Base-by-base conservation (phyloP, 2,329 filamentous ascomycete genomes). In the Diplodia intermedia region DNA sequence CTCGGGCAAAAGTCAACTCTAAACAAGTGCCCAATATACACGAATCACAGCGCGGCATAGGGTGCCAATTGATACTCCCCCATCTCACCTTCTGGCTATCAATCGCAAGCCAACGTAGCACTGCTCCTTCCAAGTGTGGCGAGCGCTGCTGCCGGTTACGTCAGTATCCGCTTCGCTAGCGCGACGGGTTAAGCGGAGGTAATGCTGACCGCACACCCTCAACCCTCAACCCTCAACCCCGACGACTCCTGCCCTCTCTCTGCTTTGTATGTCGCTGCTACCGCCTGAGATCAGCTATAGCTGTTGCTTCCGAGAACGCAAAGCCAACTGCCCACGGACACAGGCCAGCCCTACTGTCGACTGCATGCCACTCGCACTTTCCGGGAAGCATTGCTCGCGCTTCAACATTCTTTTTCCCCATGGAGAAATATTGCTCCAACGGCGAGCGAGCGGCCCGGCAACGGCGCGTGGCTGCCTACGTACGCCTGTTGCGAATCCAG, bases 401-500 rank as follows among this genome's bases (percentile, higher is more conserved):
- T 40, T 38, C 36, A 38, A 38, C 36, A 4, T 38, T 12, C 11
- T 14, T 38, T 11, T 38, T 11, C 36, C 36, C 3, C 8, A 38
- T 38, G 36, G 36, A 38, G 36, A 38, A 36, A 38, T 38, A 38
- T n/a, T 7, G 43, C 57, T 50, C 57, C 40, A 36, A 49, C 49
- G 57, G 49, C 31, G 57, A 18, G 23, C 4, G 15, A 31, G 23
- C 56, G 20, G 56, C 56, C 14, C 38, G 36, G 38, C 15, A 47
- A 12, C 56, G n/a, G 56, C 56, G 31, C 31, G 60, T 43, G 29
- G n/a, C 29, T n/a, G 60, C 8, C 29, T 63, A 52, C 60, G 60
- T 63, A 63, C n/a, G 20, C 47, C 31, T 53, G 52, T 52, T 63
- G 36, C 36, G 36, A 14, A 52, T 50, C 47, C 60, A 11, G 47